Conservation (phyloP, 2,329 filamentous ascomycete genomes). For the Stachybotrys echinatus region DNA sequence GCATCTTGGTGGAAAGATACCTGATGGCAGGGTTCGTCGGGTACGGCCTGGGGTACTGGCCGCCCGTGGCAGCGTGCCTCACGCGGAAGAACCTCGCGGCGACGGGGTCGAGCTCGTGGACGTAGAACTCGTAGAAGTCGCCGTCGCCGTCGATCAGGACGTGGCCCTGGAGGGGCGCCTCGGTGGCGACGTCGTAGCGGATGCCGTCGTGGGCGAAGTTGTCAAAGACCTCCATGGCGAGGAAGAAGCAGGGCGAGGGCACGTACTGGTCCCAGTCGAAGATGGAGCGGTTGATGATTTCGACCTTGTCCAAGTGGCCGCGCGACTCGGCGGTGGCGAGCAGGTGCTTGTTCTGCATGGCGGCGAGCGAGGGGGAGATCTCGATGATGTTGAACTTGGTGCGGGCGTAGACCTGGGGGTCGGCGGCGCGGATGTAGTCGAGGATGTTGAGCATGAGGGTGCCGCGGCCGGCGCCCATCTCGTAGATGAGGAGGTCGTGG, state of each 20-base stretch:
- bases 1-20: constrained; percentile 57
- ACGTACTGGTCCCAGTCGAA: constrained; percentile 90
- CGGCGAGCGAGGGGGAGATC: constrained; percentile 78
- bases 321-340: constrained; percentile 59
- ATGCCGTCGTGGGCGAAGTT: constrained; percentile 96
- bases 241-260: constrained; percentile 93
- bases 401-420: constrained; percentile 88
- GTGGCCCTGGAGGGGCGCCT: constrained; percentile 78
- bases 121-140: constrained; percentile 95
- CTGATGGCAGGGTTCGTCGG: constrained; percentile 49
- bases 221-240: constrained; percentile 97
- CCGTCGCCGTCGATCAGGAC: constrained; percentile 81
- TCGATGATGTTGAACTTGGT: constrained; percentile 96
- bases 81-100: constrained; percentile 78
- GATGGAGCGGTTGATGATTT: constrained; percentile 91
- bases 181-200: constrained; percentile 80
- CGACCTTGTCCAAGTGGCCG: constrained; percentile 79
- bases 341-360: constrained; percentile 69
- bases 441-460: constrained; percentile 98
- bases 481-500: constrained; percentile 95
- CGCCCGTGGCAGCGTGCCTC: constrained; percentile 68
- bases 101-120: constrained; percentile 71
- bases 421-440: constrained; percentile 85
- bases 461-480: constrained; percentile 96
- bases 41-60: constrained; percentile 59